phyloP scores from a whole-genome alignment of 2,329 filamentous ascomycete genomes.

The Pyrenochaeta sp. region DNA sequence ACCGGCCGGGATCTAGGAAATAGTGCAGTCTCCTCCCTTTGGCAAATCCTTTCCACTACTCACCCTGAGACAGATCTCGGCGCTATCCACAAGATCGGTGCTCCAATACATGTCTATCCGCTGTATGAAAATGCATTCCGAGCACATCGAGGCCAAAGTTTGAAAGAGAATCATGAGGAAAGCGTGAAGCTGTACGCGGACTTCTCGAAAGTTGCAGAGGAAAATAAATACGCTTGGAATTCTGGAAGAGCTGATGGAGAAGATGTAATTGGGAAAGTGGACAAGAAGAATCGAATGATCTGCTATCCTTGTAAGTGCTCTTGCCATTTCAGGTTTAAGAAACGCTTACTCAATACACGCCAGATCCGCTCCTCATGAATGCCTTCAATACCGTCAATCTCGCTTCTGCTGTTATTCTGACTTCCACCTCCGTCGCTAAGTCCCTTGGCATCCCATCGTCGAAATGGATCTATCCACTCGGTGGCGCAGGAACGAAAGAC shows the following conservation, averaged over 20 bases:
- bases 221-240: conserved; percentile 66
- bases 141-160: conserved; percentile 63
- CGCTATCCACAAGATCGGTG: conserved; percentile 65
- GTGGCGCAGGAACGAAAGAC: conserved; percentile 70
- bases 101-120: conserved; percentile 73
- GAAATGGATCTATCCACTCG: conserved; percentile 71
- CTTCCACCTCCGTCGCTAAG: conserved; percentile 63
- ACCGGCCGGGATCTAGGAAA: conserved; percentile 57
- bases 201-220: conserved; percentile 66
- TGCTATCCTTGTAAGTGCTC: conserved; percentile 67
- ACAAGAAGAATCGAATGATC: conserved; percentile 70
- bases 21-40: conserved; percentile 46
- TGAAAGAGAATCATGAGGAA: conserved; percentile 65
- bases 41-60: conserved; percentile 20
- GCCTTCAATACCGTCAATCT: conserved; percentile 75
- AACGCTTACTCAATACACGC: neutral
- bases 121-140: conserved; percentile 72
- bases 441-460: conserved; percentile 63
- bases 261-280: conserved; percentile 63
- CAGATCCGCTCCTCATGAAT: conserved; percentile 75
- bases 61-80: conserved; percentile 58
- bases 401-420: conserved; percentile 68
- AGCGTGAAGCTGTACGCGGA: conserved; percentile 67
- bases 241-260: conserved; percentile 59
- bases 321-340: neutral